These are phyloP conservation scores for Apiotrichum brassicae DNA, from an alignment of 1,284 basidiomycete species.

Conservation along the genomic window DNA sequence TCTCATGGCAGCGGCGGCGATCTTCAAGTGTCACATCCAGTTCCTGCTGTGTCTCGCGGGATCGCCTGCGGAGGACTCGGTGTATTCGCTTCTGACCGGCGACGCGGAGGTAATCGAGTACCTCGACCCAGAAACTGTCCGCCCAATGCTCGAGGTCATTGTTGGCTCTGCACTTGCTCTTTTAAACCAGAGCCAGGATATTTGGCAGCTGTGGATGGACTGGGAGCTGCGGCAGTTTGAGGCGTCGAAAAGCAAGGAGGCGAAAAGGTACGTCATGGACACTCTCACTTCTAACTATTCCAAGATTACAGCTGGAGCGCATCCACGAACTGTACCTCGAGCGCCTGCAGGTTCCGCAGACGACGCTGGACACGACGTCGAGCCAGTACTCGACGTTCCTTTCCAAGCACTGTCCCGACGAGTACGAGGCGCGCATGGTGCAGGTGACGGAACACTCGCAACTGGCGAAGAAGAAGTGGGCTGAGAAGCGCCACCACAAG, in stretches of 20 bases:
- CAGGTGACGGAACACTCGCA: conserved; percentile 64
- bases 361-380: conserved; percentile 63
- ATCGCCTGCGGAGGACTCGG: conserved; percentile 20
- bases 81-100: conserved; percentile 1
- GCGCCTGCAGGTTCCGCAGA: conserved; percentile 43
- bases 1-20: conserved; percentile 56
- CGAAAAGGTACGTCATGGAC: conserved; percentile 50
- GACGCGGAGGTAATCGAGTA: conserved; percentile 45
- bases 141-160: conserved; percentile 56
- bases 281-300: neutral
- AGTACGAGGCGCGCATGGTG: conserved; percentile 71
- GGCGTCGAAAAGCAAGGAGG: conserved; percentile 47
- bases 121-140: conserved; percentile 52
- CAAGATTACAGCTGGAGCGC: conserved; percentile 23
- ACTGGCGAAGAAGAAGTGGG: conserved; percentile 47
- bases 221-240: conserved; percentile 67
- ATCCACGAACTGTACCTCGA: conserved; percentile 41
- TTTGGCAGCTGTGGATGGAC: conserved; percentile 67
- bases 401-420: conserved; percentile 61
- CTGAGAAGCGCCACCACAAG: conserved; percentile 34
- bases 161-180: conserved; percentile 52
- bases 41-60: conserved; percentile 55
- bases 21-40: conserved; percentile 63
- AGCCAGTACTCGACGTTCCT: conserved; percentile 81
- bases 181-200: conserved; percentile 56